Conservation (phyloP, 2,329 filamentous ascomycete genomes). For the Claviceps pazoutovae region DNA sequence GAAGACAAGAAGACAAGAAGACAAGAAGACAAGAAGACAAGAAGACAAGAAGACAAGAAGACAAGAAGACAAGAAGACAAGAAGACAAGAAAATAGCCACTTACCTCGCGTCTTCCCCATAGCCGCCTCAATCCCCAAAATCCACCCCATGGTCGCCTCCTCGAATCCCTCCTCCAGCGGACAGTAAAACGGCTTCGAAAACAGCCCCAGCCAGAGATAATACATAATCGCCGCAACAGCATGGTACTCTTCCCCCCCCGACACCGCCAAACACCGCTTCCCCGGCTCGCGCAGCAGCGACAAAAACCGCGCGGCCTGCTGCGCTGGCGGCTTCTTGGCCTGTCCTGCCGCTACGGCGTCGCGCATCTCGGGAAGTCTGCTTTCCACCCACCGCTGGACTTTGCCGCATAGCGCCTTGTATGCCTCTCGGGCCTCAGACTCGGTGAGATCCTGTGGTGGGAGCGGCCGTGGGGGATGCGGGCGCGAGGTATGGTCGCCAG, state of each 20-base stretch:
- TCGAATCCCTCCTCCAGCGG: conserved; percentile 19
- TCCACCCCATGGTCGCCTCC: conserved; percentile 18
- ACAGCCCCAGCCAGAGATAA: conserved; percentile 22
- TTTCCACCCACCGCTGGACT: conserved; percentile 24
- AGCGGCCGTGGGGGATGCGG: conserved; percentile 18
- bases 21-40: not conserved
- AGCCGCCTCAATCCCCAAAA: conserved; percentile 18
- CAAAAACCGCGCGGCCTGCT: conserved; percentile 18
- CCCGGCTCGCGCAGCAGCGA: conserved; percentile 22
- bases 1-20: not conserved
- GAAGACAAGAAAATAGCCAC: not conserved
- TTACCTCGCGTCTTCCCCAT: conserved; percentile 17
- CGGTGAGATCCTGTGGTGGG: conserved; percentile 21
- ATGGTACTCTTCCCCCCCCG: conserved; percentile 22
- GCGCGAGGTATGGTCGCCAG: conserved; percentile 19
- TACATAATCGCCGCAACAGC: conserved; percentile 23
- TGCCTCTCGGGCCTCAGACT: conserved; percentile 20
- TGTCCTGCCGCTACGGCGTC: conserved; percentile 19
- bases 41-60: not conserved
- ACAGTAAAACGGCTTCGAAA: conserved; percentile 23
- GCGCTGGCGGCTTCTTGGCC: conserved; percentile 12
- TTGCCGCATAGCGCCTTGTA: conserved; percentile 20
- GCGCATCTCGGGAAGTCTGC: conserved; percentile 17
- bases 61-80: not conserved
- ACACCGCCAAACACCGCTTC: conserved; percentile 16